Evolutionary conservation across 495 filamentous ascomycete species (phyloP).

Genomic region (Usnea hakonensis): DNA sequence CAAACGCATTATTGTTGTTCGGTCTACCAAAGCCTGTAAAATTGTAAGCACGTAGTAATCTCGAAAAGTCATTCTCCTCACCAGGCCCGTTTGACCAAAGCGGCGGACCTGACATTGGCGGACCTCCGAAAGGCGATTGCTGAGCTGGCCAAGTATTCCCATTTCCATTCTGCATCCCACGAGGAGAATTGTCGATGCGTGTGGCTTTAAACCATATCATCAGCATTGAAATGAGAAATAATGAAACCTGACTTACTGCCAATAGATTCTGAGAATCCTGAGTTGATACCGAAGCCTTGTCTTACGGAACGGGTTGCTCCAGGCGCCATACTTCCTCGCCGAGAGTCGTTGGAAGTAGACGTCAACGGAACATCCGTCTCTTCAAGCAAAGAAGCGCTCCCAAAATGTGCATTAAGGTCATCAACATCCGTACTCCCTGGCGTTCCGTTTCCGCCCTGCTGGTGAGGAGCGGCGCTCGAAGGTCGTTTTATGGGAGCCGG

Average conservation of each 20-base stretch:
- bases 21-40: slow-evolving; percentile 40
- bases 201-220: slow-evolving; percentile 11
- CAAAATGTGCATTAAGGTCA: slow-evolving; percentile 73
- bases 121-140: slow-evolving; percentile 37
- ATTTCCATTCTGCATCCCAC: slow-evolving; percentile 24
- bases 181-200: slow-evolving; percentile 23
- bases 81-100: slow-evolving; percentile 39
- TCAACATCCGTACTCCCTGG: slow-evolving; percentile 49
- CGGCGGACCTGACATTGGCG: slow-evolving; percentile 35
- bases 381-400: slow-evolving; percentile 87
- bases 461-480: slow-evolving; percentile 60
- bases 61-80: slow-evolving; percentile 23
- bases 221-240: neutral
- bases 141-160: slow-evolving; percentile 36
- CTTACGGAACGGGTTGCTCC: slow-evolving; percentile 16
- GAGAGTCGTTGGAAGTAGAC: slow-evolving; percentile 33
- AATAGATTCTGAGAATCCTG: slow-evolving; percentile 46
- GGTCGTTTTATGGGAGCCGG: slow-evolving; percentile 87
- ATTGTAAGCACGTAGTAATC: slow-evolving; percentile 23
- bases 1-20: slow-evolving; percentile 44
- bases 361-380: slow-evolving; percentile 55
- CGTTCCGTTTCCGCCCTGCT: slow-evolving; percentile 36
- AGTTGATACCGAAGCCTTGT: slow-evolving; percentile 40
- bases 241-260: slow-evolving; percentile 31
- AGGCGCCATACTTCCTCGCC: slow-evolving; percentile 23